Percentiles rank a stretch among this genome's conserved stretches.
Evolutionary conservation across 2,329 filamentous ascomycete genomes (phyloP).

Genomic region (Claviceps humidiphila): DNA sequence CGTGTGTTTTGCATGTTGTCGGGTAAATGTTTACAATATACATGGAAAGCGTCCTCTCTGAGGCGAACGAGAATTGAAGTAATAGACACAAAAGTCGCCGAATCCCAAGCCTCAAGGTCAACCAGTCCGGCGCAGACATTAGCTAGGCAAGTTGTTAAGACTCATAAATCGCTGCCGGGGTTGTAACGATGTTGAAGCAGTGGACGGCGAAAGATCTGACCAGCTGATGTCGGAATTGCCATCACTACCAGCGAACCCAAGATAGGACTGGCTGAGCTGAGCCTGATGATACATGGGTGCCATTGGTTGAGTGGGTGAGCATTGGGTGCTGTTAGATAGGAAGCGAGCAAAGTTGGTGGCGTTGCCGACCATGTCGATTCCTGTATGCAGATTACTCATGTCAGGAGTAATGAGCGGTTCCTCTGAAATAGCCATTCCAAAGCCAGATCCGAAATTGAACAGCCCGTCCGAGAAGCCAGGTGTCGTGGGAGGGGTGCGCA

Average conservation of each 20-base stretch:
- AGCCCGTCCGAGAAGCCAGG: constrained; percentile 33
- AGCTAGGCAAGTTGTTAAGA: constrained; percentile 11
- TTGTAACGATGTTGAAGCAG: constrained; percentile 20
- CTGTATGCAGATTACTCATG: constrained; percentile 29
- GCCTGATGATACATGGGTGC: constrained; percentile 7
- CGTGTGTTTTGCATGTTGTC: neutral
- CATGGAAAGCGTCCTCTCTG: neutral
- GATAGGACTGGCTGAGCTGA: constrained; percentile 29
- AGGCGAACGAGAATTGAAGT: neutral
- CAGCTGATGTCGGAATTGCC: constrained; percentile 34
- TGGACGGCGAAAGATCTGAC: constrained; percentile 28
- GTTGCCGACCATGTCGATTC: constrained; percentile 30
- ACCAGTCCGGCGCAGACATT: neutral
- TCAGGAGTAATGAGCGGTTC: constrained; percentile 37
- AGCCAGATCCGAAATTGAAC: constrained; percentile 26
- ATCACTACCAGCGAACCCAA: constrained; percentile 23
- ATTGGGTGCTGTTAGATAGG: constrained; percentile 24
- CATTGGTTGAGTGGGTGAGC: constrained; percentile 23
- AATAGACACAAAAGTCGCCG: neutral
- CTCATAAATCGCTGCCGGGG: constrained; percentile 10
- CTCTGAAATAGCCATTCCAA: constrained; percentile 28
- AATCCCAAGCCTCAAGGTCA: neutral
- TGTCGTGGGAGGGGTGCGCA: constrained; percentile 41
- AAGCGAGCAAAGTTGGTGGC: constrained; percentile 31
- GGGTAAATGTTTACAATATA: neutral